Percentiles rank a stretch among this genome's conserved stretches.
These are phyloP conservation scores for Fraxinus ornus DNA, from an alignment of 305 asterid species.

Conservation along the genomic window DNA sequence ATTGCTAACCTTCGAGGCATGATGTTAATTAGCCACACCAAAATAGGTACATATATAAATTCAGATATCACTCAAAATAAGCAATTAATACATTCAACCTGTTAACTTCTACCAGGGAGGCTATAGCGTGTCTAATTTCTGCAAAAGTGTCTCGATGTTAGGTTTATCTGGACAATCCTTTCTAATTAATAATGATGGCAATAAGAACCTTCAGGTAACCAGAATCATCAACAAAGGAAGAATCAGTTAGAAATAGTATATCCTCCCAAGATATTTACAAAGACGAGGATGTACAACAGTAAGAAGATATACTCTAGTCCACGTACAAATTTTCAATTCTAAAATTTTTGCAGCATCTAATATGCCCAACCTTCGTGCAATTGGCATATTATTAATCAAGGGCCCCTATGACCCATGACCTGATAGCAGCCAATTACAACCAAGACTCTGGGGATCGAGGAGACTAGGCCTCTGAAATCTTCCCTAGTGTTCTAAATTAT, in stretches of 20 bases:
- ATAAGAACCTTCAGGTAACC: constrained; percentile 22
- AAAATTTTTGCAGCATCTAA: constrained; percentile 13
- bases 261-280: constrained; percentile 12
- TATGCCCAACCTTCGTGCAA: constrained; percentile 6
- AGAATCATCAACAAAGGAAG: neutral
- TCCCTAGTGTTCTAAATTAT: neutral
- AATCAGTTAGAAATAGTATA: constrained; percentile 10
- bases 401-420: neutral
- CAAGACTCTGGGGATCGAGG: neutral
- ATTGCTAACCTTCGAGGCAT: neutral
- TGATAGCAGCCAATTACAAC: neutral
- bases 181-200: constrained; percentile 13
- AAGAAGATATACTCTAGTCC: constrained; percentile 14
- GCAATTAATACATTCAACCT: neutral
- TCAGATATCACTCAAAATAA: constrained; percentile 10
- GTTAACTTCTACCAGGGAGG: constrained; percentile 25
- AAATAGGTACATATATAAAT: neutral
- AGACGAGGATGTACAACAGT: neutral
- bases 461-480: neutral
- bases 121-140: constrained; percentile 13
- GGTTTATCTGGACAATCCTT: constrained; percentile 16
- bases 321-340: constrained; percentile 18
- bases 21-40: neutral
- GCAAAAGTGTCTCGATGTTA: neutral
- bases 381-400: constrained; percentile 3